These are phyloP conservation scores for Holtermannia corniformis DNA, from an alignment of 768 basidiomycete species.

Conservation along the genomic window DNA sequence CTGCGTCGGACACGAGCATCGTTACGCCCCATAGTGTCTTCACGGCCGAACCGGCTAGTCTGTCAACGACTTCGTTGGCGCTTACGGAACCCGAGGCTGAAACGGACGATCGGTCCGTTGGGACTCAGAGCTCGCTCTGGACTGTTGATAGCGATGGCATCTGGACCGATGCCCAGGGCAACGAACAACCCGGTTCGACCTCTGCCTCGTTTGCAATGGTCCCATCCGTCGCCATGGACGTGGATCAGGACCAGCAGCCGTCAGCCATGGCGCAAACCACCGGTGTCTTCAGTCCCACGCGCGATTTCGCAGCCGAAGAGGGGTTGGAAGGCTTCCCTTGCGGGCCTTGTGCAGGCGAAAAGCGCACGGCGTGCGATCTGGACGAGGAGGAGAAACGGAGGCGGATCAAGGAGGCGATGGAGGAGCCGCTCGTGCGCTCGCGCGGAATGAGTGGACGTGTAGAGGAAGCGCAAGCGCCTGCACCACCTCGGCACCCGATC, in stretches of 20 bases:
- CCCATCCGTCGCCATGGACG: neutral
- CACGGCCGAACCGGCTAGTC: slow-evolving; percentile 10
- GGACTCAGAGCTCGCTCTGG: neutral
- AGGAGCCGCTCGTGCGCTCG: slow-evolving; percentile 13
- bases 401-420: slow-evolving; percentile 32
- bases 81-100: neutral
- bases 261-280: neutral
- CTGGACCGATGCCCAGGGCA: neutral
- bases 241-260: neutral
- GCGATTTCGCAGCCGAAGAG: neutral
- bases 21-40: neutral
- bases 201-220: too few species aligned
- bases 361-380: neutral
- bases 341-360: neutral
- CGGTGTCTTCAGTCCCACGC: neutral
- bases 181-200: too few species aligned
- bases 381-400: slow-evolving; percentile 27
- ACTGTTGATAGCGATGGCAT: neutral
- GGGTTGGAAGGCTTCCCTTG: neutral
- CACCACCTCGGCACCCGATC: slow-evolving; percentile 19
- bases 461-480: neutral
- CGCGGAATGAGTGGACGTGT: neutral
- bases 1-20: neutral
- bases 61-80: neutral
- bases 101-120: neutral